Base-by-base conservation (phyloP, 495 filamentous ascomycete species). In the Penicillium argentinense region DNA sequence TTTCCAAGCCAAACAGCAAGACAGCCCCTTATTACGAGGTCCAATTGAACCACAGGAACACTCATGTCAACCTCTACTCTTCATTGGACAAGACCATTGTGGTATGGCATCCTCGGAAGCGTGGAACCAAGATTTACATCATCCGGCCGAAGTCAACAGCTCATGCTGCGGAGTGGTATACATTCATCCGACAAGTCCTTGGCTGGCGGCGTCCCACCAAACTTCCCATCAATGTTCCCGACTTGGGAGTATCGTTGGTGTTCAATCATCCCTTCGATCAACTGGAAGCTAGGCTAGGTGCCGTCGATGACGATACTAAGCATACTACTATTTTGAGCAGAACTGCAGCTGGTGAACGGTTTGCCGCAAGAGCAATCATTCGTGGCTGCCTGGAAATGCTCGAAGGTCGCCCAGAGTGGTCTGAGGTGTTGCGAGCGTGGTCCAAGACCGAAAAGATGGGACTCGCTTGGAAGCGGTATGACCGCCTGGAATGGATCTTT, bases 401-500 rank as follows among this genome's bases (percentile, higher is more conserved):
- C 0, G 63, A 76, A 54, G 69, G 76, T 11, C 68, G 73, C 11
- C 62, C 74, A 0, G 82, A 87, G 53, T 89, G 84, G 83, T 63
- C 66, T 2, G 77, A 86, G 36, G 77, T 88, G 0, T 48, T 88
- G 7, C 69, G 78, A 16, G 47, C 66, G 23, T 89, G 86, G 86
- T 64, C 76, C 13, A 74, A 72, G 30, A 63, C 77, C 23, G 76
- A 84, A 45, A 80, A 77, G 22, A 82, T 89, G 68, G 86, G 86
- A 2, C 70, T 89, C 40, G 86, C 83, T 12, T 89, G 86, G 86
- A 86, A 84, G 56, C 74, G 86, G 25, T 89, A 88, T 55, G 86
- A 89, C 54, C 76, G 86, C 11, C 66, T 89, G 7, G 86, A 89
- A 62, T 89, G 86, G 86, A 66, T 89, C 5, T 76, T 84, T 62